Conservation (phyloP, 306 rosid genomes). For the Trifolium subterraneum region DNA sequence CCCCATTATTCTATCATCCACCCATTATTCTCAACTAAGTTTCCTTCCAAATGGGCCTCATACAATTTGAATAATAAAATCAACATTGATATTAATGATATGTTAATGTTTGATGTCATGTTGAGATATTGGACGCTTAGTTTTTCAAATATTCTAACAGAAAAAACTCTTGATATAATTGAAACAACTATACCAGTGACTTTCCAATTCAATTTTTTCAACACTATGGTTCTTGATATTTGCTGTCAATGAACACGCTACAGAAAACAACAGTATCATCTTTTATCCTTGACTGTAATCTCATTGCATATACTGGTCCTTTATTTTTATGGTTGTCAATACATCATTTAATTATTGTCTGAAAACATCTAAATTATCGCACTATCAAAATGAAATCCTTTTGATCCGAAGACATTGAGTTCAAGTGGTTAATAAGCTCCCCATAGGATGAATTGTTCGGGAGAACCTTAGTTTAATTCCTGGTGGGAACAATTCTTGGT, state of each 20-base stretch:
- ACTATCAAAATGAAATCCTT: conserved; percentile 5
- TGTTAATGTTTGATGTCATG: not conserved
- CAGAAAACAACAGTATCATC: conserved; percentile 80
- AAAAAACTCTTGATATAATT: conserved; percentile 29
- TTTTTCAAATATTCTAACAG: conserved; percentile 6
- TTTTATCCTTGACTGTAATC: conserved; percentile 89
- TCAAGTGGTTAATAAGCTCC: too few relatives aligned
- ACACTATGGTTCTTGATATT: conserved; percentile 43
- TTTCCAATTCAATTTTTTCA: conserved; percentile 6
- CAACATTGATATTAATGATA: not conserved
- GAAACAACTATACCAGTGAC: conserved; percentile 17
- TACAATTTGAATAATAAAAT: not conserved
- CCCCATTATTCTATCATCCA: too few relatives aligned
- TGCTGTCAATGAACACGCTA: conserved; percentile 62
- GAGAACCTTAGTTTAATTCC: too few relatives aligned
- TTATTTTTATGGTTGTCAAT: not conserved
- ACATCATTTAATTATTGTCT: conserved; percentile 29
- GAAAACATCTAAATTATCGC: not conserved
- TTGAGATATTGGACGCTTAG: not conserved
- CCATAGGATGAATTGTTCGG: too few relatives aligned
- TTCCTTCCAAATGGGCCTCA: too few relatives aligned
- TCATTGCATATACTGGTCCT: conserved; percentile 72
- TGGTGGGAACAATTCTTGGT: too few relatives aligned
- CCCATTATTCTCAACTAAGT: too few relatives aligned
- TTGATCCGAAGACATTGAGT: not conserved